Percentiles rank a stretch among this genome's conserved stretches.
Conservation (phyloP, 2,329 filamentous ascomycete genomes). For the Aspergillus sp. region DNA sequence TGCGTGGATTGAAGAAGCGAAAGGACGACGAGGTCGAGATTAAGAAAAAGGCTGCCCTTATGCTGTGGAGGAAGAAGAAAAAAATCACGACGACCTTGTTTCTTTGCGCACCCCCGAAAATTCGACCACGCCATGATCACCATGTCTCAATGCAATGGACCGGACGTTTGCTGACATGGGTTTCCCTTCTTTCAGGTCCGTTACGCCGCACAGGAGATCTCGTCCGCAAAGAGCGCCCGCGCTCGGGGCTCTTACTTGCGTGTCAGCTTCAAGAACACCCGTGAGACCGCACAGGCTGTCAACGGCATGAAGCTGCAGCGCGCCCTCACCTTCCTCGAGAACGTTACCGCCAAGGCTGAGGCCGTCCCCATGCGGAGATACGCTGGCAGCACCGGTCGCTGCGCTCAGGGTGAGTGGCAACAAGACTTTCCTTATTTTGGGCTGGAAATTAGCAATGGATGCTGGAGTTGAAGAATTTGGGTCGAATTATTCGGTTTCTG, state of each 20-base stretch:
- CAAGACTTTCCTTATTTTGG: slow-evolving; percentile 7
- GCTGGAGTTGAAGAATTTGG: background rate
- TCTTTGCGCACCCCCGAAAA: no score
- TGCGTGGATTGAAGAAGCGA: slow-evolving; percentile 1
- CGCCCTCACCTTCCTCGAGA: slow-evolving; percentile 94
- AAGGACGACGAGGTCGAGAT: slow-evolving; percentile 1
- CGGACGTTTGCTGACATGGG: slow-evolving; percentile 21
- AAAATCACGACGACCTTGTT: background rate
- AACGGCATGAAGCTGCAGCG: slow-evolving; percentile 98
- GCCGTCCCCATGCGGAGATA: slow-evolving; percentile 98
- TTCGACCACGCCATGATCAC: no score
- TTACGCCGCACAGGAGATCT: slow-evolving; percentile 89
- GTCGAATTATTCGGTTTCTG: slow-evolving; percentile 1
- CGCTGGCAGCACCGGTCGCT: slow-evolving; percentile 90
- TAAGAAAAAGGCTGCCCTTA: background rate
- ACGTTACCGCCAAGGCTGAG: slow-evolving; percentile 95
- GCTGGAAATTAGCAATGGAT: background rate
- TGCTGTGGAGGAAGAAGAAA: background rate
- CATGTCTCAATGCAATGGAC: no score
- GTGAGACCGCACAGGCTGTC: slow-evolving; percentile 98
- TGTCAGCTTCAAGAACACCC: slow-evolving; percentile 99
- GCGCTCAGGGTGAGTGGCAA: slow-evolving; percentile 83
- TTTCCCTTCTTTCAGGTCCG: slow-evolving; percentile 62
- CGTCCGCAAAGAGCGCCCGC: slow-evolving; percentile 88
- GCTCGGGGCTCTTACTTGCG: slow-evolving; percentile 98